Percentiles rank a stretch among this genome's conserved stretches.
These are phyloP conservation scores for Pezicula radicicola DNA, from an alignment of 2,329 filamentous ascomycete genomes.

Conservation along the genomic window DNA sequence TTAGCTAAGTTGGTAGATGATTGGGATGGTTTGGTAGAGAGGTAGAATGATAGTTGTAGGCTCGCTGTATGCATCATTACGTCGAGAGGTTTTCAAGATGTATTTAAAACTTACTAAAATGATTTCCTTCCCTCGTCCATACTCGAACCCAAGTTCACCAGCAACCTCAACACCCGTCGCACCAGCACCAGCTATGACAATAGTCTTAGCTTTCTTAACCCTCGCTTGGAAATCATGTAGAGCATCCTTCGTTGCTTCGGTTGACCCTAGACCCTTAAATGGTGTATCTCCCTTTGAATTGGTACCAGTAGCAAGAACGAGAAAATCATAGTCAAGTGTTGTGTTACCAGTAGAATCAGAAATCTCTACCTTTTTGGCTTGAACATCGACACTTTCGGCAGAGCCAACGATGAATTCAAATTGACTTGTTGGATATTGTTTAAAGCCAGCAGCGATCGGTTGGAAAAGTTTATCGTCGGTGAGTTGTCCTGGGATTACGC, in stretches of 20 bases:
- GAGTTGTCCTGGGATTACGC: constrained; percentile 39
- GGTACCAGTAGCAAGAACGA: constrained; percentile 54
- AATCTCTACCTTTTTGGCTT: constrained; percentile 39
- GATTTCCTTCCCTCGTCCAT: constrained; percentile 24
- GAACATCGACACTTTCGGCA: constrained; percentile 41
- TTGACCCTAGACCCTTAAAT: constrained; percentile 44
- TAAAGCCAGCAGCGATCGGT: constrained; percentile 40
- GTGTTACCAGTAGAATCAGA: constrained; percentile 28
- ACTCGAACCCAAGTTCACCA: constrained; percentile 29
- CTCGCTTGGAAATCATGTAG: constrained; percentile 21
- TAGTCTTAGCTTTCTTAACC: constrained; percentile 22
- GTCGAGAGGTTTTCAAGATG: constrained; percentile 16
- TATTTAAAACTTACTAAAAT: constrained; percentile 14
- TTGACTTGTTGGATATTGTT: constrained; percentile 40
- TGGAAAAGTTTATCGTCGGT: constrained; percentile 38
- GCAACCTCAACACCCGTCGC: constrained; percentile 31
- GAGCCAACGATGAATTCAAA: constrained; percentile 52
- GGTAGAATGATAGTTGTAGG: too few relatives aligned
- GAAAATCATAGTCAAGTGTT: constrained; percentile 43
- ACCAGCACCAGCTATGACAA: constrained; percentile 30
- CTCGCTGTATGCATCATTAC: too few relatives aligned
- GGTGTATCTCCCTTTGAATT: constrained; percentile 40
- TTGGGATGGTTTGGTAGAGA: not conserved
- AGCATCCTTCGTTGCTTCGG: constrained; percentile 25
- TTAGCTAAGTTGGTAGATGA: not conserved